A percentile compares a stretch with the other conserved stretches of the same genome.
phyloP scores from a whole-genome alignment of 768 basidiomycete genomes.

The Boletus fagicola region DNA sequence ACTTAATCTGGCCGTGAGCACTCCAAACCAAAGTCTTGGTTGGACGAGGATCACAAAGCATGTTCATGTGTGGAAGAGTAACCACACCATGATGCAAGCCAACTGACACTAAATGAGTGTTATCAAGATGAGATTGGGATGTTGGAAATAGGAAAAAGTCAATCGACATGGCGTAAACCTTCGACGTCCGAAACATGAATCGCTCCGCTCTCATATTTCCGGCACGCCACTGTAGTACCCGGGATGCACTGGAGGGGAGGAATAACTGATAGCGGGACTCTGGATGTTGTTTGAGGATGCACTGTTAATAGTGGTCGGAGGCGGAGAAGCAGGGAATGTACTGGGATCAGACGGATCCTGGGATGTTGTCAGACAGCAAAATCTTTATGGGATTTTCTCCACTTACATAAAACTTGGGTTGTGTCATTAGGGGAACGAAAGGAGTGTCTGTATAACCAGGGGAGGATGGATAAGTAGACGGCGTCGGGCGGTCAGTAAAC shows the following conservation, averaged over 20 bases:
- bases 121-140: constrained; percentile 27
- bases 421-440: constrained; percentile 19
- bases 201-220: neutral
- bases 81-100: neutral
- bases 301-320: constrained; percentile 13
- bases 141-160: neutral
- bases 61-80: neutral
- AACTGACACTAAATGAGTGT: neutral
- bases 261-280: neutral
- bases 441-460: constrained; percentile 10
- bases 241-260: neutral
- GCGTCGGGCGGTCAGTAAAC: neutral
- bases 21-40: neutral
- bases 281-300: constrained; percentile 7
- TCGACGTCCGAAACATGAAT: neutral
- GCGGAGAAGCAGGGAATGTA: constrained; percentile 35
- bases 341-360: constrained; percentile 39
- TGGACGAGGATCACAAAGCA: neutral
- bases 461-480: neutral
- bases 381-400: neutral
- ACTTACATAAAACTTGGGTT: constrained; percentile 33
- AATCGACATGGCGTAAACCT: neutral
- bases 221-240: neutral
- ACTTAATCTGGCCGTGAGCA: too few relatives aligned
- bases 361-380: constrained; percentile 3